Evolutionary conservation across 1,284 basidiomycete genomes (phyloP).

Genomic region (Boletus hoseneyae): DNA sequence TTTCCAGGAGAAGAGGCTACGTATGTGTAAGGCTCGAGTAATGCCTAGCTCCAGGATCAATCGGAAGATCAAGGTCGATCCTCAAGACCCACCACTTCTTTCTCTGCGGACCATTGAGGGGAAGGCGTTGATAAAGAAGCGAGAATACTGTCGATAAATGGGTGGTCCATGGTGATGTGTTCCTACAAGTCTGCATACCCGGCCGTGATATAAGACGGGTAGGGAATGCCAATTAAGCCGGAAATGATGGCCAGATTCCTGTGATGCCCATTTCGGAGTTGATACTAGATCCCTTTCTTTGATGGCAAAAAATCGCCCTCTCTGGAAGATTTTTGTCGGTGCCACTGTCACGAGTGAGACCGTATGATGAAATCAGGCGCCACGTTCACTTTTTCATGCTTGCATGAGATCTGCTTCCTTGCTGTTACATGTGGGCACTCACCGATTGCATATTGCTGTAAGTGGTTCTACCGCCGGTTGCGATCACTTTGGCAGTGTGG

Average conservation of each 20-base stretch:
- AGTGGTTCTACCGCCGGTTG: background rate
- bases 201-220: conserved; percentile 12
- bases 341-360: conserved; percentile 12
- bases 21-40: conserved; percentile 90
- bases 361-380: conserved; percentile 5
- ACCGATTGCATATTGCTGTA: background rate
- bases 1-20: conserved; percentile 89
- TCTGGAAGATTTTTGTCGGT: conserved; percentile 2
- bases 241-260: conserved; percentile 4
- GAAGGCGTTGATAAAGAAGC: conserved; percentile 16
- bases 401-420: background rate
- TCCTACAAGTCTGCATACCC: background rate
- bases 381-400: conserved; percentile 1
- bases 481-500: background rate
- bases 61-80: background rate
- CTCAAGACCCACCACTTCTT: conserved; percentile 21
- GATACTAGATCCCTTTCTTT: conserved; percentile 2
- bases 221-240: conserved; percentile 3
- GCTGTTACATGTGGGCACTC: background rate
- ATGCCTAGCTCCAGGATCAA: conserved; percentile 32
- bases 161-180: conserved; percentile 20
- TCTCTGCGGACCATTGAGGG: conserved; percentile 9
- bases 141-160: conserved; percentile 25
- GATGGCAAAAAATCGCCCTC: conserved; percentile 1
- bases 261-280: conserved; percentile 5